These are phyloP conservation scores for Chenopodium album DNA, from an alignment of 148 eudicot species.

Conservation along the genomic window DNA sequence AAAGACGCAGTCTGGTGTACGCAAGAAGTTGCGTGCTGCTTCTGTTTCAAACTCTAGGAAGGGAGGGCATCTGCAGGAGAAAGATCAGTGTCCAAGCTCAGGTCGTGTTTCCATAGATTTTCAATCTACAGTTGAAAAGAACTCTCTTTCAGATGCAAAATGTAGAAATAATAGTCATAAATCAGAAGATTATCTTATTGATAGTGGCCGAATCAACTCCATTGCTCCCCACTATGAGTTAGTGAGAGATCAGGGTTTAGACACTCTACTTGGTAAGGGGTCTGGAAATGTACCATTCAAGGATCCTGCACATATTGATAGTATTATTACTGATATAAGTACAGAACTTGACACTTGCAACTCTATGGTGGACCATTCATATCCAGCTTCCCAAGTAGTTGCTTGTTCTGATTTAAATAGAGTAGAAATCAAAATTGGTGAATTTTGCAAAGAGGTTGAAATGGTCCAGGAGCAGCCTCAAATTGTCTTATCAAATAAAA, in stretches of 20 bases:
- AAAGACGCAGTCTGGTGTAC: slow-evolving; percentile 57
- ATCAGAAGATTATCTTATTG: slow-evolving; percentile 21
- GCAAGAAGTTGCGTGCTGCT: slow-evolving; percentile 40
- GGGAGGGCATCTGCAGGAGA: slow-evolving; percentile 30
- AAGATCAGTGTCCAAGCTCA: slow-evolving; percentile 28
- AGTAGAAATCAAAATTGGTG: slow-evolving; percentile 21
- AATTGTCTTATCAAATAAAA: slow-evolving; percentile 16
- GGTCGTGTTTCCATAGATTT: slow-evolving; percentile 27
- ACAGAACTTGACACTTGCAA: slow-evolving; percentile 19
- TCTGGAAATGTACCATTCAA: background rate
- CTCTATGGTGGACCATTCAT: slow-evolving; percentile 27
- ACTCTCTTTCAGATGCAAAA: slow-evolving; percentile 18
- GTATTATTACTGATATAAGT: slow-evolving; percentile 14
- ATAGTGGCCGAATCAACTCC: slow-evolving; percentile 16
- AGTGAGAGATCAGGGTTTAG: slow-evolving; percentile 23
- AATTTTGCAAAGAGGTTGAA: slow-evolving; percentile 20
- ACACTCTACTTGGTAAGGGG: slow-evolving; percentile 15
- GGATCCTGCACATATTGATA: slow-evolving; percentile 26
- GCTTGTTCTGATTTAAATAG: slow-evolving; percentile 35
- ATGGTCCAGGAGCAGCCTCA: slow-evolving; percentile 22
- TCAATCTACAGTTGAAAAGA: slow-evolving; percentile 6
- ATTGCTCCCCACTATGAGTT: slow-evolving; percentile 12
- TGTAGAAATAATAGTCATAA: slow-evolving; percentile 27
- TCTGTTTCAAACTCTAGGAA: slow-evolving; percentile 37
- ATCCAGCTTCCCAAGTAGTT: slow-evolving; percentile 26